phyloP scores from a whole-genome alignment of 352 stramenopile genomes.

The Phytophthora cryptogea region DNA sequence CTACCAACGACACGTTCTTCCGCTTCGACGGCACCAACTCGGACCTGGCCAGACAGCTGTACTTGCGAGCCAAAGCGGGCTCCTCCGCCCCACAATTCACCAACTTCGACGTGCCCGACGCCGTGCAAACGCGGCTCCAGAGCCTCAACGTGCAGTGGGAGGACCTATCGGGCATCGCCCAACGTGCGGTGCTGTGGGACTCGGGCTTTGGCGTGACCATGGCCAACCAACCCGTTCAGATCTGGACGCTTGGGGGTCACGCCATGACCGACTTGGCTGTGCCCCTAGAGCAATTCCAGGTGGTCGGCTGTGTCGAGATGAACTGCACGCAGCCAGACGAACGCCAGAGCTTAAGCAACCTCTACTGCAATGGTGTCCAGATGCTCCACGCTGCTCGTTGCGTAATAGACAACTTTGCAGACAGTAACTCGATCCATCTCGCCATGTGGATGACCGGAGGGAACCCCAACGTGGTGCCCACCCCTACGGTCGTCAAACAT shows the following conservation, averaged over 20 bases:
- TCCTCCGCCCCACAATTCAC: background rate
- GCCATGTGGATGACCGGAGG: slow-evolving; percentile 40
- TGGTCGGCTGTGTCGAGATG: slow-evolving; percentile 11
- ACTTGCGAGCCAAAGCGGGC: slow-evolving; percentile 20
- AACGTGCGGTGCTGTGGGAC: slow-evolving; percentile 37
- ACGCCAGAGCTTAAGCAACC: slow-evolving; percentile 11
- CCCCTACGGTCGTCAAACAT: slow-evolving; percentile 10
- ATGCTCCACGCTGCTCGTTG: slow-evolving; percentile 26
- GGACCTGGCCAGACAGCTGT: slow-evolving; percentile 37
- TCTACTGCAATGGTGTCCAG: slow-evolving; percentile 28
- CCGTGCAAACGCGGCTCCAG: slow-evolving; percentile 10
- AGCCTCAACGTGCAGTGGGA: slow-evolving; percentile 20
- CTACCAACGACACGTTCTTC: slow-evolving; percentile 29
- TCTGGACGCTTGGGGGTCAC: slow-evolving; percentile 23
- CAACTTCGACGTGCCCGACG: slow-evolving; percentile 10
- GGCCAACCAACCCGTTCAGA: slow-evolving; percentile 21
- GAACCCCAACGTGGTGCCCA: slow-evolving; percentile 20
- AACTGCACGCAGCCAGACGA: slow-evolving; percentile 28
- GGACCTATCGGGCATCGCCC: slow-evolving; percentile 20
- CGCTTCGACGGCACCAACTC: slow-evolving; percentile 40
- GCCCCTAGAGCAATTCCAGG: slow-evolving; percentile 21
- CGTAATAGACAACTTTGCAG: slow-evolving; percentile 19
- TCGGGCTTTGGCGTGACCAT: slow-evolving; percentile 26
- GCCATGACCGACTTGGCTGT: slow-evolving; percentile 33
- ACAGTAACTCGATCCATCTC: background rate